phyloP scores from a whole-genome alignment of 2,329 filamentous ascomycete species.

The Venturia aucupariae region DNA sequence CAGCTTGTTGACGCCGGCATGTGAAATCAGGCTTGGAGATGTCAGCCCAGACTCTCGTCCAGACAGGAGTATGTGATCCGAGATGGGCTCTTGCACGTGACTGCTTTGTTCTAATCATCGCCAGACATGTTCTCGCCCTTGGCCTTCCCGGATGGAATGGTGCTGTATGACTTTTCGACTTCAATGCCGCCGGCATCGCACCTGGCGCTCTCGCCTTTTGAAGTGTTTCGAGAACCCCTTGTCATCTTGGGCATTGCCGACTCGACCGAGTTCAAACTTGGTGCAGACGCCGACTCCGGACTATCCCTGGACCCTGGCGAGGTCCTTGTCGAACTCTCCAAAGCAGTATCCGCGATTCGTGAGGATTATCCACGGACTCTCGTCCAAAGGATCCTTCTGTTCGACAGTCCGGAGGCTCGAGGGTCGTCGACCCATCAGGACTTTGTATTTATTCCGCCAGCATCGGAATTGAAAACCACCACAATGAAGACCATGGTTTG shows the following conservation, averaged over 20 bases:
- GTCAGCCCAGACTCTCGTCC: slow-evolving; percentile 76
- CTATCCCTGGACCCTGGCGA: slow-evolving; percentile 17
- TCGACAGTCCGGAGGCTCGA: slow-evolving; percentile 51
- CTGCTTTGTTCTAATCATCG: slow-evolving; percentile 23
- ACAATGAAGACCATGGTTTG: slow-evolving; percentile 47
- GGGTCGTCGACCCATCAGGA: slow-evolving; percentile 49
- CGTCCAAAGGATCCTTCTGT: slow-evolving; percentile 69
- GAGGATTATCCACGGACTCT: slow-evolving; percentile 68
- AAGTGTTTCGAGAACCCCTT: slow-evolving; percentile 77
- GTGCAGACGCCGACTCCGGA: slow-evolving; percentile 12
- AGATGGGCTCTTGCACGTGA: not conserved
- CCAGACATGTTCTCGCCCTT: slow-evolving; percentile 89
- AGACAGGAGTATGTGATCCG: slow-evolving; percentile 62
- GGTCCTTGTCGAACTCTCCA: slow-evolving; percentile 33
- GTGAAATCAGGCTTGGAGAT: slow-evolving; percentile 76
- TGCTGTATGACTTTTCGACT: slow-evolving; percentile 81
- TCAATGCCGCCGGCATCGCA: slow-evolving; percentile 73
- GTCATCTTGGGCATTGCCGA: slow-evolving; percentile 79
- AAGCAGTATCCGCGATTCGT: slow-evolving; percentile 61
- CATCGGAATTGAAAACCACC: slow-evolving; percentile 59
- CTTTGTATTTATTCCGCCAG: slow-evolving; percentile 60
- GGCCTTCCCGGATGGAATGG: slow-evolving; percentile 74
- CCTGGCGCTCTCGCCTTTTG: slow-evolving; percentile 74
- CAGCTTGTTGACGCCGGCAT: slow-evolving; percentile 65
- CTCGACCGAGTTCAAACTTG: slow-evolving; percentile 52